These are phyloP conservation scores for Mycena epipterygia DNA, from an alignment of 768 basidiomycete species.

Conservation along the genomic window DNA sequence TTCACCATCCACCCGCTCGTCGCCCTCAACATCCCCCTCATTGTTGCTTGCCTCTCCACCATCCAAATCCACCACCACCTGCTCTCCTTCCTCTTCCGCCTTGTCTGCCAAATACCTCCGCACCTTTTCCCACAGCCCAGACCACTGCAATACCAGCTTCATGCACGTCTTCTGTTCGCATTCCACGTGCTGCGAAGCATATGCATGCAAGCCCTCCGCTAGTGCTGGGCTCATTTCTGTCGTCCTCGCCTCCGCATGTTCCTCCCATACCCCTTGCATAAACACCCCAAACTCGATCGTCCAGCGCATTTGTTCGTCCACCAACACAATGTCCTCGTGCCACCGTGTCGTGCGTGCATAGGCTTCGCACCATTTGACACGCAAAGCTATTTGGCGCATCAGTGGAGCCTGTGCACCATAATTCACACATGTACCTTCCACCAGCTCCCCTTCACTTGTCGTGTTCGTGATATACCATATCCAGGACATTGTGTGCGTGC, in stretches of 20 bases:
- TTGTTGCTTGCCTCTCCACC: too few species aligned
- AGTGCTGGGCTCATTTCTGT: neutral
- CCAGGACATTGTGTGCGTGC: slow-evolving; percentile 1
- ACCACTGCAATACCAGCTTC: neutral
- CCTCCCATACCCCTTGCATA: neutral
- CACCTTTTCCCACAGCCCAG: neutral
- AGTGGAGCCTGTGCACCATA: neutral
- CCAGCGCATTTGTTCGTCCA: slow-evolving; percentile 14
- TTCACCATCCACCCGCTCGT: neutral
- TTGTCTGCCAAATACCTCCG: neutral
- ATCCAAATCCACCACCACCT: neutral
- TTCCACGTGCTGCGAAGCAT: neutral
- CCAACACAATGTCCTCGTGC: slow-evolving; percentile 8
- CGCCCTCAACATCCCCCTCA: neutral
- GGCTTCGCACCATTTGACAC: slow-evolving; percentile 6
- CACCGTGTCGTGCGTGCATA: neutral
- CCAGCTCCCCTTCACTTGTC: neutral
- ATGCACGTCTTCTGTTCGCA: neutral
- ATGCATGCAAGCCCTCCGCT: neutral
- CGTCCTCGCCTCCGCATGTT: neutral
- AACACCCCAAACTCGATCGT: neutral
- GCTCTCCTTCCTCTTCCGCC: neutral
- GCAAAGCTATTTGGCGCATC: neutral
- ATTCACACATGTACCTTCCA: neutral
- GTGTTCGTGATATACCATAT: neutral